phyloP scores from a whole-genome alignment of 257 asterid species.

The Paulownia fortunei region DNA sequence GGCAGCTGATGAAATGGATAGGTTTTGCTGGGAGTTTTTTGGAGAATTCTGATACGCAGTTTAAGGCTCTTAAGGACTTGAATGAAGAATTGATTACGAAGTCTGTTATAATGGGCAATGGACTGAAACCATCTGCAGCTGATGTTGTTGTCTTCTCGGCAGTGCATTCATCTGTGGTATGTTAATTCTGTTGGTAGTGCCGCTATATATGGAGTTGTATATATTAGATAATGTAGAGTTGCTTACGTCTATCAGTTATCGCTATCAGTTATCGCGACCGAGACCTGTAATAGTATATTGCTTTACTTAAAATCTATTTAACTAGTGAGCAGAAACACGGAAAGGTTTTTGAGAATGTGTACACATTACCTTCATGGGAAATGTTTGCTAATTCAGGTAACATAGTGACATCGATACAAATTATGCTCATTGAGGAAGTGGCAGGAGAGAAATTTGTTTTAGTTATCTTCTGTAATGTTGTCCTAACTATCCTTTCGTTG shows the following conservation, averaged over 20 bases:
- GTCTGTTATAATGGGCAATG: slow-evolving; percentile 69
- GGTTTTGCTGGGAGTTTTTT: slow-evolving; percentile 56
- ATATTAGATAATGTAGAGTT: not conserved
- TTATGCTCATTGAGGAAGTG: not conserved
- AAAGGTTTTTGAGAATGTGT: not conserved
- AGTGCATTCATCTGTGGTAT: slow-evolving; percentile 72
- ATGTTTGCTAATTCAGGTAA: not conserved
- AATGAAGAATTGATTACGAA: slow-evolving; percentile 72
- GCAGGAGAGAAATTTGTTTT: not conserved
- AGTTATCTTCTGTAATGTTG: slow-evolving; percentile 3
- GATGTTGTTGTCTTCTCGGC: slow-evolving; percentile 74
- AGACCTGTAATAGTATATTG: not conserved
- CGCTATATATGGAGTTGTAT: not conserved
- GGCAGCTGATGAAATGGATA: slow-evolving; percentile 63
- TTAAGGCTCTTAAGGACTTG: slow-evolving; percentile 56
- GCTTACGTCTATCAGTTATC: too few relatives aligned
- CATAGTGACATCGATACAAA: not conserved
- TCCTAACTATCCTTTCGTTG: slow-evolving; percentile 12
- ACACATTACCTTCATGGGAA: not conserved
- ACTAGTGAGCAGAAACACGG: not conserved
- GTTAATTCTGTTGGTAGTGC: not conserved
- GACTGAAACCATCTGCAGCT: slow-evolving; percentile 63
- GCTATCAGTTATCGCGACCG: too few relatives aligned
- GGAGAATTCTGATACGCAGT: slow-evolving; percentile 38
- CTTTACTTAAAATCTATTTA: not conserved